Conservation (phyloP, 495 filamentous ascomycete species). For the Aspergillus coremiiformis region DNA sequence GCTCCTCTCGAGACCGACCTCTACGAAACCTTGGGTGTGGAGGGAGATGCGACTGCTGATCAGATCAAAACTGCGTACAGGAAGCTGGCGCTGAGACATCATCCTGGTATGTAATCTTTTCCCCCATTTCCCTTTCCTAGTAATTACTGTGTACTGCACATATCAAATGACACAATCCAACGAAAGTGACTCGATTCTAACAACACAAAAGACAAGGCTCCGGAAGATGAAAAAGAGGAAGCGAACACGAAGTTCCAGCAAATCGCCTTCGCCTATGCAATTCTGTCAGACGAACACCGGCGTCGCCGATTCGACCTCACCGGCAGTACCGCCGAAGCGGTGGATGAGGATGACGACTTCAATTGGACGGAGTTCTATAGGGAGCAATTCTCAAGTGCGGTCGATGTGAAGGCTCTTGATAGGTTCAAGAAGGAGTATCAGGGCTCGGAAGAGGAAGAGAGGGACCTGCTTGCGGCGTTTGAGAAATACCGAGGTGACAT, state of each 20-base stretch:
- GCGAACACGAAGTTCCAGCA: constrained; percentile 79
- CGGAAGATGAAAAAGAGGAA: constrained; percentile 51
- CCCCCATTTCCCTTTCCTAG: neutral
- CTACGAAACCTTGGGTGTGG: constrained; percentile 77
- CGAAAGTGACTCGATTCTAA: neutral
- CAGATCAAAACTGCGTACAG: constrained; percentile 95
- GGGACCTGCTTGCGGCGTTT: constrained; percentile 71
- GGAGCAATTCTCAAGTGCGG: constrained; percentile 64
- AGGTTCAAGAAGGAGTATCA: constrained; percentile 72
- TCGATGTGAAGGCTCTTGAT: constrained; percentile 62
- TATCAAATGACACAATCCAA: neutral
- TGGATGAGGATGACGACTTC: constrained; percentile 71
- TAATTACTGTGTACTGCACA: neutral
- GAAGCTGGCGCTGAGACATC: constrained; percentile 79
- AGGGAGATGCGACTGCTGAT: constrained; percentile 58
- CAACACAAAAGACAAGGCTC: constrained; percentile 59
- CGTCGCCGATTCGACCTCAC: constrained; percentile 82
- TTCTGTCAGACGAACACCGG: constrained; percentile 72
- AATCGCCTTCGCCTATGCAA: constrained; percentile 87
- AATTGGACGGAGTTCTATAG: constrained; percentile 85
- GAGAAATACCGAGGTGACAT: constrained; percentile 61
- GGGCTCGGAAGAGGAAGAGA: constrained; percentile 74
- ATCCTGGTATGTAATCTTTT: constrained; percentile 60
- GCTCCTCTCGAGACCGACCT: constrained; percentile 61
- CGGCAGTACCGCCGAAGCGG: constrained; percentile 73